Percentiles rank a stretch among this genome's conserved stretches.
These are phyloP conservation scores for Neurospora sp. DNA, from an alignment of 495 filamentous ascomycete genomes.

Conservation along the genomic window DNA sequence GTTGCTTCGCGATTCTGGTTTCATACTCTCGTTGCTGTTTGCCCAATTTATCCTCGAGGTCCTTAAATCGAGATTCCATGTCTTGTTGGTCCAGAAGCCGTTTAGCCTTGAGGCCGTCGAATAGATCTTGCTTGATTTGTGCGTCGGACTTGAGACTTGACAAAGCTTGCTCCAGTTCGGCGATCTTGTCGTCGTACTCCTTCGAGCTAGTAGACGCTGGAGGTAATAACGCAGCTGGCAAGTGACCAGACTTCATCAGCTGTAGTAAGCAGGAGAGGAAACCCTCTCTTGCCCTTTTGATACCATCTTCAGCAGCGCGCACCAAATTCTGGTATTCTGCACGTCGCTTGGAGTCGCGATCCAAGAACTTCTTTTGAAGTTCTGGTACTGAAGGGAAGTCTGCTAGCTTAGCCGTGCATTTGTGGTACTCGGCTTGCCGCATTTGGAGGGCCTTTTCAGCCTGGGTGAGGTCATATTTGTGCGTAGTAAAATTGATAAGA, in stretches of 20 bases:
- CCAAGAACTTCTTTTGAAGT: conserved; percentile 12
- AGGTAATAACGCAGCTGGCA: background rate
- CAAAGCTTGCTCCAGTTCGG: background rate
- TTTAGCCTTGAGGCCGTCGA: background rate
- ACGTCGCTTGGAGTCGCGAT: background rate
- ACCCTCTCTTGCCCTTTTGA: background rate
- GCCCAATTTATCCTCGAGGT: background rate
- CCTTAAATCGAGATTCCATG: background rate
- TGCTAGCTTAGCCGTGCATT: conserved; percentile 10
- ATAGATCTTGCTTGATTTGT: background rate
- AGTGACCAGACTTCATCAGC: background rate
- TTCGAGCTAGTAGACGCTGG: background rate
- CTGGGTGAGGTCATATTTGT: background rate
- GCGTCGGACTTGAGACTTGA: background rate
- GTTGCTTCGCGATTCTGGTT: background rate
- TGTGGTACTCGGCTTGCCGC: conserved; percentile 16
- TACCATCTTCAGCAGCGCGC: background rate
- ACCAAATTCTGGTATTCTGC: background rate
- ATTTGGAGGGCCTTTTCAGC: conserved; percentile 4
- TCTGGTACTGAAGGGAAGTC: conserved; percentile 23
- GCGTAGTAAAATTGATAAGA: background rate
- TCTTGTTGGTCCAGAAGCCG: background rate
- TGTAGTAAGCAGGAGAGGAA: background rate
- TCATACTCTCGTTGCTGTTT: background rate
- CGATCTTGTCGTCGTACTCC: background rate